These are phyloP conservation scores for Torrubiellomyces zombiae DNA, from an alignment of 2,329 filamentous ascomycete genomes.

Conservation along the genomic window DNA sequence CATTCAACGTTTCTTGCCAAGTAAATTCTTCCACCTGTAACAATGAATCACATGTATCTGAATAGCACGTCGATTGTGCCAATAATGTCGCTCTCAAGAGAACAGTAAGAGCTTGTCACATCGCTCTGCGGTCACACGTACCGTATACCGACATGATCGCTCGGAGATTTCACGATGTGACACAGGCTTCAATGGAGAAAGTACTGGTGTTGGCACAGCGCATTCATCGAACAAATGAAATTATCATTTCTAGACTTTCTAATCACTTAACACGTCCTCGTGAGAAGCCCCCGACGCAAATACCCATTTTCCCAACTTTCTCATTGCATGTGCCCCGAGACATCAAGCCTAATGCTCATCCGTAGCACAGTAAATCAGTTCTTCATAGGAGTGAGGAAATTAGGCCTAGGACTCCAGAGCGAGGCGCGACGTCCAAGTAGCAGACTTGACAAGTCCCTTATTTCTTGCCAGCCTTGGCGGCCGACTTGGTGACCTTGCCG, in stretches of 20 bases:
- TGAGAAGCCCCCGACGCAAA: constrained; percentile 23
- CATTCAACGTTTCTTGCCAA: too few species aligned
- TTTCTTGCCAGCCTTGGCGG: constrained; percentile 61
- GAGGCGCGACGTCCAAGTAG: constrained; percentile 11
- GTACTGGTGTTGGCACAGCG: too few species aligned
- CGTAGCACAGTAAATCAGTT: constrained; percentile 25
- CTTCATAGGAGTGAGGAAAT: constrained; percentile 29
- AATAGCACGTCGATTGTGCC: too few species aligned
- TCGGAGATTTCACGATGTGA: too few species aligned
- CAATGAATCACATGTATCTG: too few species aligned
- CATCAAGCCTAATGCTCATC: constrained; percentile 25
- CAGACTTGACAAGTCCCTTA: constrained; percentile 26
- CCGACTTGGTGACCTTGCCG: constrained; percentile 57
- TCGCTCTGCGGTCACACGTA: too few species aligned
- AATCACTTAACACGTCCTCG: too few species aligned
- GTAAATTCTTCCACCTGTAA: too few species aligned
- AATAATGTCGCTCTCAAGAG: too few species aligned
- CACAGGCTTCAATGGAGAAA: too few species aligned
- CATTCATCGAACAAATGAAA: constrained; percentile 7
- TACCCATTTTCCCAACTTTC: constrained; percentile 23
- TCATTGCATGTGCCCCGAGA: constrained; percentile 25
- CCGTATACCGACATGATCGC: too few species aligned
- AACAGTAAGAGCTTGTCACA: too few species aligned
- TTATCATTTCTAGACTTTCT: constrained; percentile 28
- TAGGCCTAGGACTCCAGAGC: constrained; percentile 9